Evolutionary conservation across 2,329 filamentous ascomycete species (phyloP).

Genomic region (Fonsecaea pugnacius): DNA sequence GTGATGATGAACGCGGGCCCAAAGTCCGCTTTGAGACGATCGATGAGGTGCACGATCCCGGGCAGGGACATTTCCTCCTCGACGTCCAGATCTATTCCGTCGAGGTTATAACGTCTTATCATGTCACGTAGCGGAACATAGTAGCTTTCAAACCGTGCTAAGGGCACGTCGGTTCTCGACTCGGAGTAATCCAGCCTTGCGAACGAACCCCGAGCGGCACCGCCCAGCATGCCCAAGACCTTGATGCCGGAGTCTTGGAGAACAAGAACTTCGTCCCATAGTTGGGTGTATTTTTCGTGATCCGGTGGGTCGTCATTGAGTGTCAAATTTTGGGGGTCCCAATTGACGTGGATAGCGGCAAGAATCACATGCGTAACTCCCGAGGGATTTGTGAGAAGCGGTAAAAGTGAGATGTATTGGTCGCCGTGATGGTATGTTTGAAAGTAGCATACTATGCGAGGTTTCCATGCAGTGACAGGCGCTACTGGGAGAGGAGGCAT

Average conservation of each 20-base stretch:
- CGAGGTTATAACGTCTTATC: slow-evolving; percentile 64
- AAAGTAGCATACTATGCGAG: slow-evolving; percentile 59
- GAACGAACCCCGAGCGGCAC: slow-evolving; percentile 77
- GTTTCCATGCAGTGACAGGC: slow-evolving; percentile 36
- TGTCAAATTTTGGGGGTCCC: slow-evolving; percentile 67
- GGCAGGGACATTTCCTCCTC: slow-evolving; percentile 74
- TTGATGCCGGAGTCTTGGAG: slow-evolving; percentile 76
- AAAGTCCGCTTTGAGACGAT: slow-evolving; percentile 62
- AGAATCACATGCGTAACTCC: slow-evolving; percentile 81
- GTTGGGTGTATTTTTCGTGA: slow-evolving; percentile 67
- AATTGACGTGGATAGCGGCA: slow-evolving; percentile 83
- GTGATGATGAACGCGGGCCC: slow-evolving; percentile 65
- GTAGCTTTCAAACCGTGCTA: slow-evolving; percentile 69
- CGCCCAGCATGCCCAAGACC: slow-evolving; percentile 84
- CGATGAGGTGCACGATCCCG: slow-evolving; percentile 69
- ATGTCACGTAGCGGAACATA: slow-evolving; percentile 71
- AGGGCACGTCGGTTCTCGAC: slow-evolving; percentile 42
- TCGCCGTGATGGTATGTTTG: slow-evolving; percentile 67
- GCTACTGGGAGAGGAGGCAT: slow-evolving; percentile 47
- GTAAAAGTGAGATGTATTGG: slow-evolving; percentile 63
- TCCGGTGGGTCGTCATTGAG: slow-evolving; percentile 78
- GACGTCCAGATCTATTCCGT: slow-evolving; percentile 77
- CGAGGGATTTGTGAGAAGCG: slow-evolving; percentile 60
- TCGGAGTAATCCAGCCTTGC: slow-evolving; percentile 60
- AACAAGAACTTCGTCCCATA: slow-evolving; percentile 78